Conservation (phyloP, 495 filamentous ascomycete genomes). For the Parathielavia appendiculata region DNA sequence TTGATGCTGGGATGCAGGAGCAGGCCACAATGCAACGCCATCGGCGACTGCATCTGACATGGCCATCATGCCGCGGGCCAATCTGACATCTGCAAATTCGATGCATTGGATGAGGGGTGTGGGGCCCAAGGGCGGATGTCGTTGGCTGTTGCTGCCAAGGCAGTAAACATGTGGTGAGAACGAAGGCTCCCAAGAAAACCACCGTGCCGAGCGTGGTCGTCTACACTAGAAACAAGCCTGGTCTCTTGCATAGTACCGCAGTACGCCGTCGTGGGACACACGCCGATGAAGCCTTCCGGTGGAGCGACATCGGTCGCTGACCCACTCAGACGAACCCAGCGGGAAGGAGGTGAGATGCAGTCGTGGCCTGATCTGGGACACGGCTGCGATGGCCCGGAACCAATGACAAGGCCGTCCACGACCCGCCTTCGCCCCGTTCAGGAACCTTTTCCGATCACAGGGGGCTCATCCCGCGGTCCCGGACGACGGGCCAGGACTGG, state of each 20-base stretch:
- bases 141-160: neutral
- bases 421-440: slow-evolving; percentile 7
- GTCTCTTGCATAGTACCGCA: neutral
- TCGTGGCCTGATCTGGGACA: slow-evolving; percentile 29
- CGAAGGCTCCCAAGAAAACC: neutral
- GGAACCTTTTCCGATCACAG: slow-evolving; percentile 20
- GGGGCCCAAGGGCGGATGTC: neutral
- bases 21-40: slow-evolving; percentile 15
- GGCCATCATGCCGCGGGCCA: slow-evolving; percentile 8
- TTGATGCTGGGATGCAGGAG: slow-evolving; percentile 17
- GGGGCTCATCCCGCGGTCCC: slow-evolving; percentile 9
- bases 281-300: neutral
- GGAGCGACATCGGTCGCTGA: slow-evolving; percentile 22
- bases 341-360: slow-evolving; percentile 31
- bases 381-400: slow-evolving; percentile 22
- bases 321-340: slow-evolving; percentile 26
- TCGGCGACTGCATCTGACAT: slow-evolving; percentile 15
- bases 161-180: neutral
- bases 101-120: neutral
- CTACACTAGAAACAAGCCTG: neutral
- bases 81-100: neutral
- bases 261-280: neutral
- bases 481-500: neutral
- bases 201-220: too few species aligned
- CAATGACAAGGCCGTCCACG: slow-evolving; percentile 19